Percentiles rank a stretch among this genome's conserved stretches.
Evolutionary conservation across 106 monocot species (phyloP).

Genomic region (Triglochin maritima): DNA sequence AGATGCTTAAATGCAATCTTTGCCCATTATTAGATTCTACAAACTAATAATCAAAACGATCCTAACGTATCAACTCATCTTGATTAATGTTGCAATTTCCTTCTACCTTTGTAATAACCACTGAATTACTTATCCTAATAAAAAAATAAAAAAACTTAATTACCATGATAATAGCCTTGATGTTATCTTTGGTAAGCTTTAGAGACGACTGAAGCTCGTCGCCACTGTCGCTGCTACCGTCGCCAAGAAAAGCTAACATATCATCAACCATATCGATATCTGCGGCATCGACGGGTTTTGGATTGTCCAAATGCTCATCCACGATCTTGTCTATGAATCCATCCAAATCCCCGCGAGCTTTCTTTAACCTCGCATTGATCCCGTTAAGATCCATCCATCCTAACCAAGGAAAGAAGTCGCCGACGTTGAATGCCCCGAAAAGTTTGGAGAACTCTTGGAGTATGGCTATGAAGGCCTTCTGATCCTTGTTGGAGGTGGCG

Average conservation of each 20-base stretch:
- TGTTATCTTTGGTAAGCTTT: slow-evolving; percentile 62
- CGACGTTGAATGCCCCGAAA: slow-evolving; percentile 76
- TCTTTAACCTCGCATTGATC: slow-evolving; percentile 35
- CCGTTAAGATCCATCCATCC: slow-evolving; percentile 56
- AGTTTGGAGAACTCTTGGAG: slow-evolving; percentile 84
- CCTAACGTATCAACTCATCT: too few relatives aligned
- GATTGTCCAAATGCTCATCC: slow-evolving; percentile 51
- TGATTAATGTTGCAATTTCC: too few relatives aligned
- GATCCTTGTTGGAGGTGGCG: slow-evolving; percentile 19
- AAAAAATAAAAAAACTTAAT: not conserved
- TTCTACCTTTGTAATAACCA: not conserved
- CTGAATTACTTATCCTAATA: not conserved
- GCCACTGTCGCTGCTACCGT: not conserved
- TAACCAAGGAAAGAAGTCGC: slow-evolving; percentile 81
- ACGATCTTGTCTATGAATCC: slow-evolving; percentile 75
- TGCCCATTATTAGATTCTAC: too few relatives aligned
- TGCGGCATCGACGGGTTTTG: slow-evolving; percentile 35
- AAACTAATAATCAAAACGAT: too few relatives aligned
- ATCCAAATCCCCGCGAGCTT: slow-evolving; percentile 40
- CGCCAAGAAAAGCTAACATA: slow-evolving; percentile 56
- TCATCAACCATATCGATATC: slow-evolving; percentile 97
- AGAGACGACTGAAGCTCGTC: slow-evolving; percentile 34
- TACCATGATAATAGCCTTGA: slow-evolving; percentile 98
- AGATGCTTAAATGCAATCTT: too few relatives aligned
- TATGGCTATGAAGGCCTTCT: slow-evolving; percentile 52